A percentile compares a stretch with the other conserved stretches of the same genome.
phyloP scores from a whole-genome alignment of 139 green algal species.

The Chlamydomonas applanata region DNA sequence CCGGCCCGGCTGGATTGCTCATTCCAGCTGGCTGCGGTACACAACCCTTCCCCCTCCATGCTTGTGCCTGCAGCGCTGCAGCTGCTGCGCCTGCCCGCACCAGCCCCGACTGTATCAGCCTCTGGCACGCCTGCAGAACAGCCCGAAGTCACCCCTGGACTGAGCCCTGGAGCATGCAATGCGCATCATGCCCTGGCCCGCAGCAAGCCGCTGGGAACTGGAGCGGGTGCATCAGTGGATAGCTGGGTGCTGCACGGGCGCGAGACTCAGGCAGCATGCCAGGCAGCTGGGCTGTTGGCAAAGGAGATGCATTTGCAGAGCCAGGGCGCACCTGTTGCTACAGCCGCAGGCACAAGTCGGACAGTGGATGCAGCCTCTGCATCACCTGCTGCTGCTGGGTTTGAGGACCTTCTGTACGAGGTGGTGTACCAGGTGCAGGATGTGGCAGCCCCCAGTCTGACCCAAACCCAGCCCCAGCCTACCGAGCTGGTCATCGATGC shows the following conservation, averaged over 20 bases:
- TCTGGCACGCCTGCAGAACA: no score
- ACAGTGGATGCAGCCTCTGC: no score
- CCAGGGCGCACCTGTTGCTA: not conserved
- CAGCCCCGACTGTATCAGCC: not conserved
- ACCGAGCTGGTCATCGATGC: no score
- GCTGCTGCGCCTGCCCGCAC: not conserved
- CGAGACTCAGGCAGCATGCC: not conserved
- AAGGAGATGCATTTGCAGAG: slow-evolving; percentile 3
- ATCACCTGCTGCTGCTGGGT: not conserved
- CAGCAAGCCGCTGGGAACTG: no score
- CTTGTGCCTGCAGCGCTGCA: slow-evolving; percentile 4
- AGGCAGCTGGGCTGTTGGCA: slow-evolving; percentile 14
- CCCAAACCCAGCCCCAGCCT: no score
- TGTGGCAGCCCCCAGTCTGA: no score
- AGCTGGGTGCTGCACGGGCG: no score
- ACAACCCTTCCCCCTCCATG: not conserved
- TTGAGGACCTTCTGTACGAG: slow-evolving; percentile 11
- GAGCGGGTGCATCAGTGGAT: no score
- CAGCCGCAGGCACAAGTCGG: not conserved
- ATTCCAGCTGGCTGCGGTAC: slow-evolving; percentile 60
- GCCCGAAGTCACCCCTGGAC: no score
- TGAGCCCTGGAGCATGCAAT: no score
- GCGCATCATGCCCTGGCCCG: no score
- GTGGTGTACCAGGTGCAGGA: slow-evolving; percentile 11
- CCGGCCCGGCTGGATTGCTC: slow-evolving; percentile 58